phyloP scores from a whole-genome alignment of 192 early-diverging fungal species.

The Spizellomyces sp. region DNA sequence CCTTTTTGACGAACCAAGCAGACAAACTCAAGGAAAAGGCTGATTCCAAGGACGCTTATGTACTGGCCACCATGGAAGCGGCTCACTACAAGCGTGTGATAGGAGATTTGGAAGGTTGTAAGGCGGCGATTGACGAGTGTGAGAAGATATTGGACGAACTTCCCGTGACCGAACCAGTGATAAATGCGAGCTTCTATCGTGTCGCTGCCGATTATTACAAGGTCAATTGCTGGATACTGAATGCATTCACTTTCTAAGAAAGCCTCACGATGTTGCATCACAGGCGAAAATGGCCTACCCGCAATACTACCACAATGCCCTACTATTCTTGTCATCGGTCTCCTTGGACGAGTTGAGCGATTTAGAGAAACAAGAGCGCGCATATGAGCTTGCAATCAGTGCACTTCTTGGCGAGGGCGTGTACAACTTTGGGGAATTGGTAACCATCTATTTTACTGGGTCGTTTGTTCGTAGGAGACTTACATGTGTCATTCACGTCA shows the following conservation, averaged over 20 bases:
- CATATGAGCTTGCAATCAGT: constrained; percentile 86
- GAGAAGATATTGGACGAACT: constrained; percentile 80
- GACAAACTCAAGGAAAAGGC: constrained; percentile 62
- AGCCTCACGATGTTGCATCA: background rate
- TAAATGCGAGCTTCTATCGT: constrained; percentile 93
- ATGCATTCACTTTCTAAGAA: background rate
- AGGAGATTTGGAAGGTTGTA: constrained; percentile 81
- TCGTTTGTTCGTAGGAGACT: background rate
- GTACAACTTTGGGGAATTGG: constrained; percentile 99
- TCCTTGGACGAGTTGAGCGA: constrained; percentile 75
- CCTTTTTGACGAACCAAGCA: constrained; percentile 74
- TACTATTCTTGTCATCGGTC: constrained; percentile 92
- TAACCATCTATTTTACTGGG: constrained; percentile 37
- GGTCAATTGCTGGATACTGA: constrained; percentile 36
- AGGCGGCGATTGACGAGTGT: constrained; percentile 79
- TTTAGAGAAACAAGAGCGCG: constrained; percentile 83
- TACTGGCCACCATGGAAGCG: constrained; percentile 82
- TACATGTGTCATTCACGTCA: constrained; percentile 10
- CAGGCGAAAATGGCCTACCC: constrained; percentile 87
- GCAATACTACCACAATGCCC: constrained; percentile 93
- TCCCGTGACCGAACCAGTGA: constrained; percentile 74
- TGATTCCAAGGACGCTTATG: constrained; percentile 80
- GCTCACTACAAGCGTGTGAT: constrained; percentile 81
- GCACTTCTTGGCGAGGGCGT: constrained; percentile 93
- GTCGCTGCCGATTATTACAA: constrained; percentile 98